Evolutionary conservation across 2,329 filamentous ascomycete species (phyloP).

Genomic region (Lecanicillium sp.): DNA sequence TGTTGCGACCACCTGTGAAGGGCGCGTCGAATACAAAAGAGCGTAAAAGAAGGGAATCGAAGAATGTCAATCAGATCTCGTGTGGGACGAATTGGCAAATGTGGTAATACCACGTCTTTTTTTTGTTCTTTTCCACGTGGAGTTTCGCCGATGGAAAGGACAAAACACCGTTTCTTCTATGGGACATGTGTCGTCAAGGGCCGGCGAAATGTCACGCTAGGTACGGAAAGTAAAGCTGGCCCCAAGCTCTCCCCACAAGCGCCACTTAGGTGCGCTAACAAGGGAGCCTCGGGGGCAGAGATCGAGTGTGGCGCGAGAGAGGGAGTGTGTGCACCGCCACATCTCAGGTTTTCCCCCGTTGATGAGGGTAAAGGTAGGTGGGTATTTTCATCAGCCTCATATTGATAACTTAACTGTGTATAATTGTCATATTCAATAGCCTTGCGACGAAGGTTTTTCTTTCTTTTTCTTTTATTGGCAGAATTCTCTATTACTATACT

Average conservation of each 20-base stretch:
- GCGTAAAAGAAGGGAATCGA: neutral
- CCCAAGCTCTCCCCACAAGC: constrained; percentile 6
- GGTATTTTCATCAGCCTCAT: no score
- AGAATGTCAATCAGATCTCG: neutral
- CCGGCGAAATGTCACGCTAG: constrained; percentile 3
- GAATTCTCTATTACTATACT: no score
- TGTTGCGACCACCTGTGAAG: no score
- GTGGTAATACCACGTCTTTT: neutral
- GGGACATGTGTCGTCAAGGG: constrained; percentile 16
- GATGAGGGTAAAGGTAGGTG: no score
- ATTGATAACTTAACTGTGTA: no score
- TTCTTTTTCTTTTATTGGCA: no score
- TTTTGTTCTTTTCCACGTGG: neutral
- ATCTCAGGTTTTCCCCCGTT: neutral
- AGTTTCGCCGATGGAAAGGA: neutral
- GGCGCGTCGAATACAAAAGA: no score
- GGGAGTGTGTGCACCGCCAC: constrained; percentile 1
- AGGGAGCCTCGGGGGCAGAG: no score
- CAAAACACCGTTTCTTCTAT: constrained; percentile 1
- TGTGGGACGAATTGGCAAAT: neutral
- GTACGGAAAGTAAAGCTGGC: constrained; percentile 3
- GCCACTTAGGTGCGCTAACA: no score
- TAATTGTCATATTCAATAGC: no score
- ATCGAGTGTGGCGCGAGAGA: no score
- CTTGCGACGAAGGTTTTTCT: no score